Evolutionary conservation across 768 basidiomycete species (phyloP).

Genomic region (Rubroboletus satanas): DNA sequence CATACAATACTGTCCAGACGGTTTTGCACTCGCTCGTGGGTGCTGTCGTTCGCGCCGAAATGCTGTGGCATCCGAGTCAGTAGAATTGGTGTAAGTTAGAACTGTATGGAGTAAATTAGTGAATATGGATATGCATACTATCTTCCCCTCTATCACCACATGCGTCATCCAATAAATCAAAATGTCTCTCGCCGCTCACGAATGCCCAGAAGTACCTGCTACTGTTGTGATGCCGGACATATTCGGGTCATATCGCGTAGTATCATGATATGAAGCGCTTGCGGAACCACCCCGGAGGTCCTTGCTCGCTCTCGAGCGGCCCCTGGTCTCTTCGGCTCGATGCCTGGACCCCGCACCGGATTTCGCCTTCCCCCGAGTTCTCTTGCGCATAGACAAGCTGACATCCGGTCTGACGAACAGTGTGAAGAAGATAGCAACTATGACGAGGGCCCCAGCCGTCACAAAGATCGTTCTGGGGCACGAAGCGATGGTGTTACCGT

Average conservation of each 20-base stretch:
- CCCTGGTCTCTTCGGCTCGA: slow-evolving; percentile 16
- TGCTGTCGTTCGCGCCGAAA: neutral
- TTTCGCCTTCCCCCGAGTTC: slow-evolving; percentile 7
- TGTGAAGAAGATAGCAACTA: slow-evolving; percentile 46
- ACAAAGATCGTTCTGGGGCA: slow-evolving; percentile 70
- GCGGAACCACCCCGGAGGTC: slow-evolving; percentile 36
- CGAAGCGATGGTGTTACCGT: slow-evolving; percentile 56
- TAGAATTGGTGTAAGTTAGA: neutral
- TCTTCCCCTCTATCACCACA: neutral
- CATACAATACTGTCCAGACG: neutral
- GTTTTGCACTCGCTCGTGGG: neutral
- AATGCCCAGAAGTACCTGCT: slow-evolving; percentile 3
- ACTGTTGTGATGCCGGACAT: slow-evolving; percentile 4
- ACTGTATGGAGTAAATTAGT: slow-evolving; percentile 8
- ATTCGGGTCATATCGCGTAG: slow-evolving; percentile 8
- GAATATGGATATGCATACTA: slow-evolving; percentile 14
- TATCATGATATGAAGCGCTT: slow-evolving; percentile 20
- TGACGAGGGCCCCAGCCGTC: slow-evolving; percentile 53
- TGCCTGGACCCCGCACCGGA: slow-evolving; percentile 2
- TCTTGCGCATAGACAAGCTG: slow-evolving; percentile 18
- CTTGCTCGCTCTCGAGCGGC: slow-evolving; percentile 36
- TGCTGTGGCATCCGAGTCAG: neutral
- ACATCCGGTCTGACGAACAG: slow-evolving; percentile 38
- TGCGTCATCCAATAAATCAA: neutral
- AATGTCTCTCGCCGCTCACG: neutral